These are phyloP conservation scores for Sporisorium scitamineum DNA, from an alignment of 1,284 basidiomycete genomes.

Conservation along the genomic window DNA sequence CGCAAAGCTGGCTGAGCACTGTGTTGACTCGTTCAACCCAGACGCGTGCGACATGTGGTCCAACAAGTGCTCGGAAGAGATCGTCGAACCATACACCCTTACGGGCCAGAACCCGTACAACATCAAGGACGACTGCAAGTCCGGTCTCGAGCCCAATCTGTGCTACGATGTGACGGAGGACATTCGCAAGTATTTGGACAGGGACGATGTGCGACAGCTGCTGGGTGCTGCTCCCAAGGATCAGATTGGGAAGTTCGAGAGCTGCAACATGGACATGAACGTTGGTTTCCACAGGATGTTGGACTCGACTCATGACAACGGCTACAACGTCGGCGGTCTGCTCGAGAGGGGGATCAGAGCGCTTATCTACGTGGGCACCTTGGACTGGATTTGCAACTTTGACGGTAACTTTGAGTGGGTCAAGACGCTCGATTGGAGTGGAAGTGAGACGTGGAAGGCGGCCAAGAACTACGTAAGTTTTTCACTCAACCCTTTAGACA, in stretches of 20 bases:
- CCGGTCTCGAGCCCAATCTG: slow-evolving; percentile 48
- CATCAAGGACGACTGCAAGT: slow-evolving; percentile 58
- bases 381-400: slow-evolving; percentile 68
- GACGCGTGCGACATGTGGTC: slow-evolving; percentile 34
- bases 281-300: slow-evolving; percentile 28
- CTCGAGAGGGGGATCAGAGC: slow-evolving; percentile 80
- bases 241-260: slow-evolving; percentile 55
- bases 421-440: slow-evolving; percentile 39
- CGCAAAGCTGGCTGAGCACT: slow-evolving; percentile 29
- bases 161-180: slow-evolving; percentile 58
- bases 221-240: slow-evolving; percentile 51
- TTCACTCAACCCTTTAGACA: background rate
- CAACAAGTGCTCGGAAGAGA: slow-evolving; percentile 41
- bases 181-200: slow-evolving; percentile 58
- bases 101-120: slow-evolving; percentile 64
- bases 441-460: slow-evolving; percentile 17
- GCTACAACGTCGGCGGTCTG: slow-evolving; percentile 76
- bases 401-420: slow-evolving; percentile 56
- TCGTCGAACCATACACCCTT: slow-evolving; percentile 45
- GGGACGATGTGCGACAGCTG: slow-evolving; percentile 57
- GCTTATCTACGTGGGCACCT: slow-evolving; percentile 78
- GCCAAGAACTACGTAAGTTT: slow-evolving; percentile 42
- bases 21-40: slow-evolving; percentile 38
- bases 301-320: slow-evolving; percentile 49
- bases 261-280: slow-evolving; percentile 48